Base-by-base conservation (phyloP, 495 filamentous ascomycete species). In the Xylaria acuta region DNA sequence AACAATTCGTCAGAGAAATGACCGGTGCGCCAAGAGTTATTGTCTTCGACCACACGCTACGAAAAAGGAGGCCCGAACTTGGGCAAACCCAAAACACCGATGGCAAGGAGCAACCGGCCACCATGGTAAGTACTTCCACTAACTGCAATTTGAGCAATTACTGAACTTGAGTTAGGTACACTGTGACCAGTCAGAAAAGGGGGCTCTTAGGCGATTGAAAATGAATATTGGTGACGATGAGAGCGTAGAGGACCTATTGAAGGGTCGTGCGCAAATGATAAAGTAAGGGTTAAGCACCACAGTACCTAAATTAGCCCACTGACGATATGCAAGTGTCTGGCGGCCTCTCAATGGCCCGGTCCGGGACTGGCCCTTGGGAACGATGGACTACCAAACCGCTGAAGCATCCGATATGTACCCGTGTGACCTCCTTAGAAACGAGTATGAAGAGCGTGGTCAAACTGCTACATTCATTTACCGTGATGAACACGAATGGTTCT, bases 21-120 rank as follows among this genome's bases (percentile, higher is more conserved):
- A 75, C 72, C 12, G 72, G 72, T 20, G 72, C 73, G 5, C 32
- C 34, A 9, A 43, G 72, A 66, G 66, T 75, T 5, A 71, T 75
- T 36, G 75, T 75, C 34, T 75, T 75, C 51, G 73, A 75, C 49
- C 73, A 75, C 7, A 67, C 64, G 6, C 16, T 53, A 72, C 64
- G 66, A 9, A 54, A 69, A 27, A 56, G 64, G 25, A 32, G 45
- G 4, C 38, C 56, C 18, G 43, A 38, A 11, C 67, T 69, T 6
- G 36, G n/a, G 25, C 53, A 54, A 30, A 69, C 38, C 0, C 18
- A 69, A 18, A 69, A 69, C 67, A 30, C 22, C 5, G 64, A 56
- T 20, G 62, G 70, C 34, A 69, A 69, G n/a, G 70, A 73, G 45
- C 71, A 62, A 9, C 58, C 58, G 20, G 58, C 58, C 5, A 62